Base-by-base conservation (phyloP, 495 filamentous ascomycete species). In the Hyaloscypha variabilis region DNA sequence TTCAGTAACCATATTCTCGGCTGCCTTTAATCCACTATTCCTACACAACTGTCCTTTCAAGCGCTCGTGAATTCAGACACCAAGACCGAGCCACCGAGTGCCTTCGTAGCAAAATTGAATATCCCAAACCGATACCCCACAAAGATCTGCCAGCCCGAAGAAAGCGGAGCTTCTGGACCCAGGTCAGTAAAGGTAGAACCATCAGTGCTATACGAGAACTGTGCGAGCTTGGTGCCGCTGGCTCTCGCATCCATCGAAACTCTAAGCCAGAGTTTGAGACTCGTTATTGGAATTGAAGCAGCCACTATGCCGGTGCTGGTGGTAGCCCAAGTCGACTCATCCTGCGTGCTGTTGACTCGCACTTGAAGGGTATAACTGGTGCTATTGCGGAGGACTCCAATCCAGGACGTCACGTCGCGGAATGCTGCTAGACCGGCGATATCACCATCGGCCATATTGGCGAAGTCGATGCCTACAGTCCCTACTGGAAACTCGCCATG, bases 101-200 rank as follows among this genome's bases (percentile, higher is more conserved):
- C 31, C 58, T 78, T 76, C 0, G 84, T 88, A 0, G 83, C 86
- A 72, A 76, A 83, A 67, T 87, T 87, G 66, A 88, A 87, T 13
- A 86, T 78, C 0, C 74, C 85, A 69, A 76, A 88, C 11, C 83
- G 77, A 72, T 87, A 86, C 0, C 83, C 85, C 51, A 79, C 76
- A 60, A 86, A 88, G 71, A 79, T 83, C 11, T 73, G 62, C 78
- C 78, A 86, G 17, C 72, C 71, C 26, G 76, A 84, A 49, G 68
- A 78, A 75, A 87, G 67, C 13, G 31, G 6, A 6, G 69, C 60
- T 31, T 77, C 82, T 0, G 64, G 63, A 0, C 85, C 85, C 1
- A 88, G 50, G 10, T 67, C 66, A 0, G 65, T 74, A 63, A 81
- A 87, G 1, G 65, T 74, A 8, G 63, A 64, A 0, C 83, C 84